Evolutionary conservation across 305 asterid species (phyloP).

Genomic region (Solanum hybrid): DNA sequence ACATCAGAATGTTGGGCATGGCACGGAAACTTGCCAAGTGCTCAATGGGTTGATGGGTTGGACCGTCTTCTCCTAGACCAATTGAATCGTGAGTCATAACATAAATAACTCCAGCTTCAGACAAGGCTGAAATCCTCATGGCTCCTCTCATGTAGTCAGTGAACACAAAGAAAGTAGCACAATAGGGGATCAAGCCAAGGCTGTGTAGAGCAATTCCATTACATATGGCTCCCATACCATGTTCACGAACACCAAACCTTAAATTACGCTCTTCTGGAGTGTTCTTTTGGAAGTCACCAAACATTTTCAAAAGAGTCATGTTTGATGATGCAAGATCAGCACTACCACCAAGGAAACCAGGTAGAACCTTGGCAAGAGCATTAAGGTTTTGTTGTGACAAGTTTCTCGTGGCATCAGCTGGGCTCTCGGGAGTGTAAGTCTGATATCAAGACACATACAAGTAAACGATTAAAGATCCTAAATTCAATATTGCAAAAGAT

Average conservation of each 20-base stretch:
- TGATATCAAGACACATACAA: slow-evolving; percentile 13
- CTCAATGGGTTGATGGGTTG: slow-evolving; percentile 95
- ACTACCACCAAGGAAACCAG: slow-evolving; percentile 89
- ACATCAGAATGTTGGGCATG: slow-evolving; percentile 90
- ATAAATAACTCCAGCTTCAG: slow-evolving; percentile 66
- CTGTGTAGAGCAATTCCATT: slow-evolving; percentile 87
- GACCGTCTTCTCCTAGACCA: slow-evolving; percentile 98
- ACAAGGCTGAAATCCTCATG: slow-evolving; percentile 77
- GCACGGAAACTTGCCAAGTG: slow-evolving; percentile 95
- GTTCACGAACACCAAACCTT: slow-evolving; percentile 93
- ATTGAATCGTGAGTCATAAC: slow-evolving; percentile 98
- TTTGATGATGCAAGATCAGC: slow-evolving; percentile 94
- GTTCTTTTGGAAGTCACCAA: slow-evolving; percentile 79
- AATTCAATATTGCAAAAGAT: not conserved
- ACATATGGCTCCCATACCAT: slow-evolving; percentile 88
- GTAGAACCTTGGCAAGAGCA: slow-evolving; percentile 76
- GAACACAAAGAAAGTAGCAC: slow-evolving; percentile 92
- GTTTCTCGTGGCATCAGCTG: slow-evolving; percentile 88
- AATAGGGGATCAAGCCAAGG: slow-evolving; percentile 79
- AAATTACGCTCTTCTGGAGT: slow-evolving; percentile 89
- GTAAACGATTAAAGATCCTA: not conserved
- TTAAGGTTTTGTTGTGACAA: slow-evolving; percentile 80
- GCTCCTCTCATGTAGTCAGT: slow-evolving; percentile 97
- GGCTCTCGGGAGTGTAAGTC: slow-evolving; percentile 85
- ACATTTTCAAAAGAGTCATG: slow-evolving; percentile 77